A percentile compares a stretch with the other conserved stretches of the same genome.
Evolutionary conservation across 306 rosid species (phyloP).

Genomic region (Dryas octopetala): DNA sequence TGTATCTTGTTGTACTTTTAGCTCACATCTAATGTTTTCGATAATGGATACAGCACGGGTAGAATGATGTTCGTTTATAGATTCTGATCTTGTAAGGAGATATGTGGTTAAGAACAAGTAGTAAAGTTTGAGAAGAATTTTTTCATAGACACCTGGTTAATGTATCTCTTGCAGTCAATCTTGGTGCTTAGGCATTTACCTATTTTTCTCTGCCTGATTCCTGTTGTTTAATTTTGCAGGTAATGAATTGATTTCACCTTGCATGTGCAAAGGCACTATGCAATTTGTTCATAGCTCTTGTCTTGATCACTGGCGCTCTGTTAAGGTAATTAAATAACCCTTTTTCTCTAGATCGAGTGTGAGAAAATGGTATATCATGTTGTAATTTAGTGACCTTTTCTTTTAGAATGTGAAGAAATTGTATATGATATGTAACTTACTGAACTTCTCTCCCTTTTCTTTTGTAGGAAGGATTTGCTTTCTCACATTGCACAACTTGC

Average conservation of each 20-base stretch:
- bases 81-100: background rate
- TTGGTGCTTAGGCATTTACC: slow-evolving; percentile 3
- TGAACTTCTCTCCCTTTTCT: background rate
- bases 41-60: no score
- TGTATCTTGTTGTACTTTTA: background rate
- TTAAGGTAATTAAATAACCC: slow-evolving; percentile 53
- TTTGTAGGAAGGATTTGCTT: slow-evolving; percentile 93
- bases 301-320: slow-evolving; percentile 99
- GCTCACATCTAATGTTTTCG: background rate
- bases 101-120: background rate
- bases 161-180: background rate
- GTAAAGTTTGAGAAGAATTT: no score
- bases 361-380: background rate
- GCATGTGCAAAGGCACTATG: slow-evolving; percentile 99
- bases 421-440: background rate
- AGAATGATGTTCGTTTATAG: background rate
- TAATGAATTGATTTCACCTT: slow-evolving; percentile 92
- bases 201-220: slow-evolving; percentile 21
- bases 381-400: background rate
- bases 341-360: slow-evolving; percentile 12
- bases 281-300: slow-evolving; percentile 98
- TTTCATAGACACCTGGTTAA: background rate
- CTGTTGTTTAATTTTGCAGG: slow-evolving; percentile 44
- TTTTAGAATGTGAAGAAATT: background rate
- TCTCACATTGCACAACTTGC: slow-evolving; percentile 98